Conservation (phyloP, 2,329 filamentous ascomycete species). For the Trichocomaceae sp. region DNA sequence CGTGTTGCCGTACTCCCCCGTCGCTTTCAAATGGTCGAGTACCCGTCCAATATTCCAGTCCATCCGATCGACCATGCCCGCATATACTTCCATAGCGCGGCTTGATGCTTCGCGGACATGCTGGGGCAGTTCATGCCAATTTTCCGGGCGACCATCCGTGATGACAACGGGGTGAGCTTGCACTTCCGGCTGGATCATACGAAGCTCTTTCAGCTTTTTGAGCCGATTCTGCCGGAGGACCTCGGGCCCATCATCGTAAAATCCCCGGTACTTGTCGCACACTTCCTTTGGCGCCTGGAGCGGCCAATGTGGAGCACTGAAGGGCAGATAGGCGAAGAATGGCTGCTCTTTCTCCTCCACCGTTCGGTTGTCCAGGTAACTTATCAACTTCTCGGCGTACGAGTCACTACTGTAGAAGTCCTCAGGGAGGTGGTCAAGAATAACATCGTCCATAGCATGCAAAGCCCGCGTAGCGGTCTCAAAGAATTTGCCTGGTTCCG, state of each 20-base stretch:
- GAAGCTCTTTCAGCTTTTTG: slow-evolving; percentile 40
- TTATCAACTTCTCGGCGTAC: background rate
- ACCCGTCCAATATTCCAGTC: slow-evolving; percentile 44
- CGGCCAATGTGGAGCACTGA: slow-evolving; percentile 50
- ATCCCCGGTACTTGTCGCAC: slow-evolving; percentile 43
- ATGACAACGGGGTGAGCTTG: too few species aligned
- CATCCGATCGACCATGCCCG: slow-evolving; percentile 46
- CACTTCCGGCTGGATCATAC: slow-evolving; percentile 33
- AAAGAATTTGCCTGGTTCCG: background rate
- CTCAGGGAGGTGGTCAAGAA: slow-evolving; percentile 20
- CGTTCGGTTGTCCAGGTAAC: slow-evolving; percentile 26
- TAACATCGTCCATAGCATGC: background rate
- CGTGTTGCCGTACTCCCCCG: slow-evolving; percentile 43
- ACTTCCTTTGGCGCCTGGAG: slow-evolving; percentile 45
- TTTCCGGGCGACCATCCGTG: too few species aligned
- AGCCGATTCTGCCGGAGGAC: slow-evolving; percentile 42
- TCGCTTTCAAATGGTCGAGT: slow-evolving; percentile 39
- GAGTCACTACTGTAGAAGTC: slow-evolving; percentile 15
- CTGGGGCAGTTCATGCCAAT: too few species aligned
- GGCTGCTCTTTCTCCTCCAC: slow-evolving; percentile 34
- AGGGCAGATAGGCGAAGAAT: slow-evolving; percentile 46
- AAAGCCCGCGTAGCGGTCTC: background rate
- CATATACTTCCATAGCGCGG: slow-evolving; percentile 48
- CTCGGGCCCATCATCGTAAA: slow-evolving; percentile 47
- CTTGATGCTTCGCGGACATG: too few species aligned